phyloP scores from a whole-genome alignment of 139 green algal species.

The Mesostigma viride region DNA sequence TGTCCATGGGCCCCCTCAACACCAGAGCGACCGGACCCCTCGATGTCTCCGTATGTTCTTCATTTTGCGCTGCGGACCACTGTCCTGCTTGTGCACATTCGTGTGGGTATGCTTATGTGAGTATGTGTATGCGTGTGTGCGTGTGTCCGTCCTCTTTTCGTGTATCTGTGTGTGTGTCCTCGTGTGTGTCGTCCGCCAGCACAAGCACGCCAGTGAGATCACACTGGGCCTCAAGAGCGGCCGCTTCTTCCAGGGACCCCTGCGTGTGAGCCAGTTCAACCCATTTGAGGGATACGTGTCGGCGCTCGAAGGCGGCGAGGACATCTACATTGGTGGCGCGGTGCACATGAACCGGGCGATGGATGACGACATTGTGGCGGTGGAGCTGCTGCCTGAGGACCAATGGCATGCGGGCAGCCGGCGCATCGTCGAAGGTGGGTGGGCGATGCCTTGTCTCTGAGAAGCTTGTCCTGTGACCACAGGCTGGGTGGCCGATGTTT shows the following conservation, averaged over 20 bases:
- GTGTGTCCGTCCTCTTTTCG: too few relatives aligned
- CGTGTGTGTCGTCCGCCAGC: too few relatives aligned
- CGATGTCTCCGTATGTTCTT: too few relatives aligned
- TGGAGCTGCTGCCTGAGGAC: conserved; percentile 50
- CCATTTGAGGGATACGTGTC: conserved; percentile 28
- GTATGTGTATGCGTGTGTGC: conserved; percentile 25
- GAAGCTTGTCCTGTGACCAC: too few relatives aligned
- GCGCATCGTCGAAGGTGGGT: too few relatives aligned
- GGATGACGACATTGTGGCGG: conserved; percentile 41
- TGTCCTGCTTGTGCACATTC: background rate
- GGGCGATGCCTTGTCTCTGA: too few relatives aligned
- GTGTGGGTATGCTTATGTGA: background rate
- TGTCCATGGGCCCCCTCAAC: too few relatives aligned
- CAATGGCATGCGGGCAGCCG: conserved; percentile 55
- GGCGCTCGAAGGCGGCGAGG: conserved; percentile 18
- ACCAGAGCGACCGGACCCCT: too few relatives aligned
- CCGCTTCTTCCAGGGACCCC: conserved; percentile 56
- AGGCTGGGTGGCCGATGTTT: too few relatives aligned
- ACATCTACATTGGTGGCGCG: conserved; percentile 24
- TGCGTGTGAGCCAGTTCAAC: conserved; percentile 32
- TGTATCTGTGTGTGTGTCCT: too few relatives aligned
- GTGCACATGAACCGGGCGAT: conserved; percentile 38
- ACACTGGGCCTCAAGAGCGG: conserved; percentile 65
- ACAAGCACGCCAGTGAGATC: conserved; percentile 54
- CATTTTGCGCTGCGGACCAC: too few relatives aligned